A percentile compares a stretch with the other conserved stretches of the same genome.
These are phyloP conservation scores for Paralagenidium karlingii DNA, from an alignment of 352 stramenopile genomes.

Conservation along the genomic window DNA sequence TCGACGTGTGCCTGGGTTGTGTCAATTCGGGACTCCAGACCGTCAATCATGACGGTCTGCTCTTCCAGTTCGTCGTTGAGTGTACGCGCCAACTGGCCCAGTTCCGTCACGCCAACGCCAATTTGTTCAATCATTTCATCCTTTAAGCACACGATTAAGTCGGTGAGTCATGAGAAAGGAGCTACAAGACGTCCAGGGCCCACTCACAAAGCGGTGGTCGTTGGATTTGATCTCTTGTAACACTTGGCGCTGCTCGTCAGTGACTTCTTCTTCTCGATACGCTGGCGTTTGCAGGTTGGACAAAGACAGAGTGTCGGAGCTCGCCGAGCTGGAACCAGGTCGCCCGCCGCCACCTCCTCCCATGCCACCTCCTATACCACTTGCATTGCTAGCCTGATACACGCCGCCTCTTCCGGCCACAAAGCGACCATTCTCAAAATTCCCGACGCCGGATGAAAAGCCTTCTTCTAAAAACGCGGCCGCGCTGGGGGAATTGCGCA, in stretches of 20 bases:
- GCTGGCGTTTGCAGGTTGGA: no score
- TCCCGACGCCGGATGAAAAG: conserved; percentile 27
- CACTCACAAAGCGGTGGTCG: conserved; percentile 70
- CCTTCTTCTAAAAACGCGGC: conserved; percentile 29
- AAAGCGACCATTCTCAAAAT: conserved; percentile 50
- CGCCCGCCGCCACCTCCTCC: conserved; percentile 14
- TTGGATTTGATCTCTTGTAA: conserved; percentile 71
- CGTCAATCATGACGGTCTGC: conserved; percentile 82
- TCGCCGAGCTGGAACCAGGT: no score
- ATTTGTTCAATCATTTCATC: conserved; percentile 82
- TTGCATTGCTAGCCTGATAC: conserved; percentile 10
- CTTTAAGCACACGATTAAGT: conserved; percentile 11
- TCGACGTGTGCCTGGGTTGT: conserved; percentile 68
- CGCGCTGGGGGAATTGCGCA: conserved; percentile 3
- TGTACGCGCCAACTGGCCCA: conserved; percentile 61
- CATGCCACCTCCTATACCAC: conserved; percentile 12
- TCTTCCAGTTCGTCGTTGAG: conserved; percentile 78
- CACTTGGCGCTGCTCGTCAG: conserved; percentile 44
- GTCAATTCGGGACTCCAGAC: conserved; percentile 66
- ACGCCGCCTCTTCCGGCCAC: conserved; percentile 23
- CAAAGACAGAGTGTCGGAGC: no score
- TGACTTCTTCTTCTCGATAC: conserved; percentile 47
- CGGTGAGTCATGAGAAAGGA: background rate
- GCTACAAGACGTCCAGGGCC: background rate
- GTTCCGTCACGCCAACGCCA: conserved; percentile 55